Base-by-base conservation (phyloP, 805 yeast genomes). In the Suhomyces emberorum region DNA sequence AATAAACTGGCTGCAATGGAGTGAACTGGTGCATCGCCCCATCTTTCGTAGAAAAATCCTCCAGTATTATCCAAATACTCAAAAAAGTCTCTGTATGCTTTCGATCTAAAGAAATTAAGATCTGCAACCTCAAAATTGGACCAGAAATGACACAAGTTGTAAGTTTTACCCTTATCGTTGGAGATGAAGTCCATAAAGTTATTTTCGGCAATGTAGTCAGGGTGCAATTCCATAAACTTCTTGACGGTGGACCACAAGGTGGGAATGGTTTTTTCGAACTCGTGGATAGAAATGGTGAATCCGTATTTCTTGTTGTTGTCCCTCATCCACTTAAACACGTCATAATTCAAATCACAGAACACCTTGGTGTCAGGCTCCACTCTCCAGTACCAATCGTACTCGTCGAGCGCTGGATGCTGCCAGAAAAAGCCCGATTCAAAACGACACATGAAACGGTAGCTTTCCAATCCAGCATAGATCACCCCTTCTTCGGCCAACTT, bases 21-120 rank as follows among this genome's bases (percentile, higher is more conserved):
- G 60, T 87, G 96, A 28, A 87, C 82, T 22, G 96, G 96, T 15
- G 95, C 95, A 61, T 87, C 96, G 48, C 95, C 95, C 96, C 95
- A 86, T 63, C 95, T 75, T 67, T 84, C 88, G 60, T 87, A 88
- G 66, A 83, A 88, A 65, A 88, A 88, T 6, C 95, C 95, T 54
- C 96, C 95, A 4, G 81, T 74, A 40, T 75, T 58, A 60, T 88
- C 95, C 52, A 88, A 73, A 50, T 73, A 69, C 10, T 84, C 82
- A 49, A 88, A 88, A 59, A 81, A 88, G 36, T 74, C 71, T 28
- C 61, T 49, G 55, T 88, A 88, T 3, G 86, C 86, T 36, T 79
- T 76, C 12, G 77, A 63, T 54, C 93, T 72, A 87, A 88, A 85
- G 57, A 87, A 76, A 35, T 76, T 72, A 59, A 86, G 70, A 32